Evolutionary conservation across 495 filamentous ascomycete genomes (phyloP), one percentile per base, ranked within the genome.

Genomic region (Aspergillus steynii): DNA sequence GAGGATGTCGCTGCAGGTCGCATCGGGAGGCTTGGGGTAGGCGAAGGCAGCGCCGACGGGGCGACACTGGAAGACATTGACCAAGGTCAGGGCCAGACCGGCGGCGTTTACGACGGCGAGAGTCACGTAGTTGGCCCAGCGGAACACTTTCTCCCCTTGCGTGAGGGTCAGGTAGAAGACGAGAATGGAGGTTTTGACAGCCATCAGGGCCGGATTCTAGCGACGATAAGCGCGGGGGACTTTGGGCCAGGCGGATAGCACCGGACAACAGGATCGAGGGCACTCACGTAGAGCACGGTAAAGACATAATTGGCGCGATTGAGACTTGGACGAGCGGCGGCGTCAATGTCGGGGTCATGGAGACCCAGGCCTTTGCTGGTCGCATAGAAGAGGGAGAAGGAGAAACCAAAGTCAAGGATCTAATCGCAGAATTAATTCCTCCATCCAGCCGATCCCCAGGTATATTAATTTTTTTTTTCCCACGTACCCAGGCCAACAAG

Each of bases 41-140:
- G 70, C 71, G 63, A 86, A 91, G 5, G 83, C 86, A 49, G 88
- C 88, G 37, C 70, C 62, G 50, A 93, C 72, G 3, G 94, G 94
- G n/a, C 71, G 72, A 71, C 94, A 98, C 78, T 96, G 93, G 63
- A 96, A 91, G 66, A 94, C 85, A 70, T 94, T 96, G 71, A 96
- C 78, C 48, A 97, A 79, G 2, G 91, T 95, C 65, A 98, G 77
- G 10, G 91, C 88, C 5, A 88, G 64, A 7, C 93, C 94, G 26
- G 89, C 90, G 2, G 83, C 72, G 67, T 94, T 94, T 54, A 95
- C 92, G 15, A 93, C 84, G 34, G 76, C 72, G 5, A 96, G 73
- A 2, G 90, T 90, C 20, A 78, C 80, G 77, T 90, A 89, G 27
- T 88, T 91, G 2, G 85, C 82, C 74, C 85, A 84, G 63, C 86